Percentiles rank a stretch among this genome's conserved stretches.
These are phyloP conservation scores for Citeromyces hawaiiensis DNA, from an alignment of 1,139 yeast genomes.

Conservation along the genomic window DNA sequence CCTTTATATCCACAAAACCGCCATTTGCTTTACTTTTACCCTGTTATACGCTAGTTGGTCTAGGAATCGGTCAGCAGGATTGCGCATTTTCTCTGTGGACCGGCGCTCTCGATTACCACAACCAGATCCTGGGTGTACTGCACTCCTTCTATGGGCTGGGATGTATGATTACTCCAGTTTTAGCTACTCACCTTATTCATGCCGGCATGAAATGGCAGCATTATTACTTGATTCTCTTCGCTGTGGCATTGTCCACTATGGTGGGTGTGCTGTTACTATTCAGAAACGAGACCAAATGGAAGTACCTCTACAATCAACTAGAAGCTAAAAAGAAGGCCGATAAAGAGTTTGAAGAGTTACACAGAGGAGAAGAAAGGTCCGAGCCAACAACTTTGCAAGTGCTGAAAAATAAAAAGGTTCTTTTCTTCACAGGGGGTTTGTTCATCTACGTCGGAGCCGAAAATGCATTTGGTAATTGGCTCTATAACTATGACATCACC, in stretches of 20 bases:
- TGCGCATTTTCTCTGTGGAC: slow-evolving; percentile 47
- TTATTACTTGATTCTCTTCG: slow-evolving; percentile 26
- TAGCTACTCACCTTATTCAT: slow-evolving; percentile 12
- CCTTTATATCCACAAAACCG: slow-evolving; percentile 16
- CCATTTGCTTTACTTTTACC: slow-evolving; percentile 23
- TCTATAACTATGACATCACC: slow-evolving; percentile 41
- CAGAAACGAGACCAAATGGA: slow-evolving; percentile 38
- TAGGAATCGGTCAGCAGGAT: slow-evolving; percentile 50
- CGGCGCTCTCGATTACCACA: slow-evolving; percentile 41
- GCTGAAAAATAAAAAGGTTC: slow-evolving; percentile 27
- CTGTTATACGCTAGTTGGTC: slow-evolving; percentile 31
- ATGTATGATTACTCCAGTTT: slow-evolving; percentile 47
- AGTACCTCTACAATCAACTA: slow-evolving; percentile 26
- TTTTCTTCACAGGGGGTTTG: slow-evolving; percentile 33
- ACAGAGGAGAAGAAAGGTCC: not conserved
- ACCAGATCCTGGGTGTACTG: slow-evolving; percentile 49
- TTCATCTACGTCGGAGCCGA: slow-evolving; percentile 59
- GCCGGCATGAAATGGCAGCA: slow-evolving; percentile 27
- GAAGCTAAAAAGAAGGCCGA: slow-evolving; percentile 13
- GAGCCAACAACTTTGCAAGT: slow-evolving; percentile 17
- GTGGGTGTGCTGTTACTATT: slow-evolving; percentile 20
- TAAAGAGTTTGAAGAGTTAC: slow-evolving; percentile 7
- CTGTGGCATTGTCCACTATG: slow-evolving; percentile 16
- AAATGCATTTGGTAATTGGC: slow-evolving; percentile 59
- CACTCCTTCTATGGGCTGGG: slow-evolving; percentile 66